Conservation (phyloP, 1,284 basidiomycete species). For the Coniferiporia sulphurascens region DNA sequence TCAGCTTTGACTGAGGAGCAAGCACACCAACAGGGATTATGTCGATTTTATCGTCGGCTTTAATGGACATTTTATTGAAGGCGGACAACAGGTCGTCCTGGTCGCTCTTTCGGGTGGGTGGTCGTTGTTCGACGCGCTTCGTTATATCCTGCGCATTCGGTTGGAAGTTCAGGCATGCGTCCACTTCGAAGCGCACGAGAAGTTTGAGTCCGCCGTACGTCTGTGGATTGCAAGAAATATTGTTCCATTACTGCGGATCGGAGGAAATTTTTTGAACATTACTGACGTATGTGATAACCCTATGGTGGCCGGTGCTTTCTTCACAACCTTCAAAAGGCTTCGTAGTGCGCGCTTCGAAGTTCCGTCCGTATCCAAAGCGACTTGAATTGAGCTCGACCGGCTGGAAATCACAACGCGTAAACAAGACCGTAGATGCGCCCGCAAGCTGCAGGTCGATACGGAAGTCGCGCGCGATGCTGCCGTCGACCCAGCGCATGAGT, state of each 20-base stretch:
- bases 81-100: conserved; percentile 18
- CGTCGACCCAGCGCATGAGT: conserved; percentile 29
- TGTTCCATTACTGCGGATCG: neutral
- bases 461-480: conserved; percentile 24
- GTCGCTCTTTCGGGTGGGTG: conserved; percentile 7
- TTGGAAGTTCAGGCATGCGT: conserved; percentile 26
- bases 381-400: conserved; percentile 1
- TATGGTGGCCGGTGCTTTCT: conserved; percentile 31
- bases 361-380: conserved; percentile 27
- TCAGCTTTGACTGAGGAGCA: conserved; percentile 32
- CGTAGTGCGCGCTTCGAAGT: conserved; percentile 31
- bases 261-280: conserved; percentile 13
- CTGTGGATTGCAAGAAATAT: conserved; percentile 16
- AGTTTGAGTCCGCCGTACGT: conserved; percentile 30
- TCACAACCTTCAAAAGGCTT: conserved; percentile 27
- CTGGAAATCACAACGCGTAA: conserved; percentile 28
- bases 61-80: conserved; percentile 11
- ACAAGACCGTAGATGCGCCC: conserved; percentile 28
- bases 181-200: conserved; percentile 31
- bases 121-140: no score
- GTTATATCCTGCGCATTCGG: neutral
- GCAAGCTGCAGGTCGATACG: conserved; percentile 33
- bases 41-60: conserved; percentile 1
- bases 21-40: conserved; percentile 22
- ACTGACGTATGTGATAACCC: conserved; percentile 34